These are phyloP conservation scores for Chondrus crispus DNA, from an alignment of 23 red algal genomes.

Conservation along the genomic window DNA sequence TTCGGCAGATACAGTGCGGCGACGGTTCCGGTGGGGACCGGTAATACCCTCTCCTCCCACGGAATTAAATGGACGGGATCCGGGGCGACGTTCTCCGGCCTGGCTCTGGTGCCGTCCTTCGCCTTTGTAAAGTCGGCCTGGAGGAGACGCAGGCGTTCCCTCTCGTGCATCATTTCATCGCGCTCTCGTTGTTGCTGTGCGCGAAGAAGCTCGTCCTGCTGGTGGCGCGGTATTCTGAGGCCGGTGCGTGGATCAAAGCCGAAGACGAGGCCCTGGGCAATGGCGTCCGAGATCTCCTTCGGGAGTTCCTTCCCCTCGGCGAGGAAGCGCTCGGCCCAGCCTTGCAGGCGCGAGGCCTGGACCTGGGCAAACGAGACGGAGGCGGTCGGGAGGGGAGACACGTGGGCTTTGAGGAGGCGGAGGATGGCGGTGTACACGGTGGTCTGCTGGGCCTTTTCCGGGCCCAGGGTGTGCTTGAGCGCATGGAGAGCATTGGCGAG, in stretches of 20 bases:
- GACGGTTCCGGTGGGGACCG: background rate
- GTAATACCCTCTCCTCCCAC: slow-evolving; percentile 41
- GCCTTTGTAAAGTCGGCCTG: slow-evolving; percentile 54
- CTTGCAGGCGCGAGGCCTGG: slow-evolving; percentile 71
- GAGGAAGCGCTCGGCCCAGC: slow-evolving; percentile 51
- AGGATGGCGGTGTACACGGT: slow-evolving; percentile 66
- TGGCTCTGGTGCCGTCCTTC: slow-evolving; percentile 2
- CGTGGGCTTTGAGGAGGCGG: slow-evolving; percentile 71
- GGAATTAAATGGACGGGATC: slow-evolving; percentile 43
- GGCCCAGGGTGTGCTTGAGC: slow-evolving; percentile 12
- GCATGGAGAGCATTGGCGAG: slow-evolving; percentile 28
- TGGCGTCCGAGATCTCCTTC: slow-evolving; percentile 52
- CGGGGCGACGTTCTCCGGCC: background rate
- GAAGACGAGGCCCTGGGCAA: slow-evolving; percentile 60
- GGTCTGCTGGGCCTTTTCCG: slow-evolving; percentile 38
- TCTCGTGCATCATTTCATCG: slow-evolving; percentile 40
- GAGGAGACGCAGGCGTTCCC: slow-evolving; percentile 11
- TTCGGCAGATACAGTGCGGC: background rate
- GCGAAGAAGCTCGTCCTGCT: slow-evolving; percentile 18
- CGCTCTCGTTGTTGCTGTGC: slow-evolving; percentile 22
- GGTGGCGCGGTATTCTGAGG: slow-evolving; percentile 28
- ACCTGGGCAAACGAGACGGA: slow-evolving; percentile 75
- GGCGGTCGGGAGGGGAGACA: slow-evolving; percentile 33
- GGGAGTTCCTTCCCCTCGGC: slow-evolving; percentile 58
- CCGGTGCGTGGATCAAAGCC: slow-evolving; percentile 63